Conservation (phyloP, 768 basidiomycete genomes). For the Leccinum arenicola region DNA sequence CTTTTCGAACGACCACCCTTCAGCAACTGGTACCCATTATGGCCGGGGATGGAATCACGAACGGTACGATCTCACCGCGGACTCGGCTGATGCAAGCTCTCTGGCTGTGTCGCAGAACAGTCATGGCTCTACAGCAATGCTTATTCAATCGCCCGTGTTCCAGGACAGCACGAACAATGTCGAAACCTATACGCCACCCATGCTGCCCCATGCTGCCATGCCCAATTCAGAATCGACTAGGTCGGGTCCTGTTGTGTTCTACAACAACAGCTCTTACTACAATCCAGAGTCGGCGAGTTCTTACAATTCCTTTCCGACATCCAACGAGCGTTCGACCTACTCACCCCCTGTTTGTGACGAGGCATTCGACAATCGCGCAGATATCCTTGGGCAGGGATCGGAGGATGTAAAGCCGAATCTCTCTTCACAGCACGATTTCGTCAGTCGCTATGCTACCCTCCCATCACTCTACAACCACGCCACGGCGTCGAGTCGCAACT, state of each 20-base stretch:
- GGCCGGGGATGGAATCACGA: neutral
- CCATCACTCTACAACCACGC: neutral
- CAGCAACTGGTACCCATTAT: neutral
- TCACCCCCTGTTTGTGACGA: neutral
- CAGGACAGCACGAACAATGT: neutral
- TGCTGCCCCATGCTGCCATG: neutral
- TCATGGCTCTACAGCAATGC: neutral
- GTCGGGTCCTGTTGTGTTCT: no score
- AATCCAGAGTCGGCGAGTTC: no score
- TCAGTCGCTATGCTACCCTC: neutral
- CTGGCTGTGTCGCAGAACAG: neutral
- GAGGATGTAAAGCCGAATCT: neutral
- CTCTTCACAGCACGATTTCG: neutral
- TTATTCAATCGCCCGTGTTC: neutral
- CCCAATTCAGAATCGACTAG: neutral
- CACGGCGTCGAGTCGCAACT: neutral
- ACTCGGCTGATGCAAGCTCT: neutral
- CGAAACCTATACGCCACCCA: no score
- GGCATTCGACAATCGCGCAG: neutral
- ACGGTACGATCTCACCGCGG: neutral
- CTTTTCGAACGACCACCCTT: neutral
- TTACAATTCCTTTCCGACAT: no score
- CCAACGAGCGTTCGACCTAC: neutral
- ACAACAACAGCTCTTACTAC: no score
- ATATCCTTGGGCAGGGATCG: neutral